phyloP scores from a whole-genome alignment of 2,329 filamentous ascomycete genomes.

The Fusarium sp. region DNA sequence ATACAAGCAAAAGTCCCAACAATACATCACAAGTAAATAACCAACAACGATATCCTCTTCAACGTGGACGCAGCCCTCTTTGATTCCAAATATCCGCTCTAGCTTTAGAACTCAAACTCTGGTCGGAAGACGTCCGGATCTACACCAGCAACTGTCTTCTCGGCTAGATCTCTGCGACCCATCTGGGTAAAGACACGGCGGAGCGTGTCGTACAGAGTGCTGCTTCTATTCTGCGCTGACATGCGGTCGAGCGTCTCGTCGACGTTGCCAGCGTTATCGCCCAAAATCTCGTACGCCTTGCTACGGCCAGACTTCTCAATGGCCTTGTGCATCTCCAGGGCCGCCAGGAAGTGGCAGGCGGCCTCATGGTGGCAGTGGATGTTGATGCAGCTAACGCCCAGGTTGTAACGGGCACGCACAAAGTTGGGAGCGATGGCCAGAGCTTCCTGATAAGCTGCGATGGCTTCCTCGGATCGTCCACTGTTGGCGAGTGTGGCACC shows the following conservation, averaged over 20 bases:
- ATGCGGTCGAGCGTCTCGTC: conserved; percentile 86
- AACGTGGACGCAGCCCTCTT: conserved; percentile 1
- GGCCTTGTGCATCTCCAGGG: conserved; percentile 93
- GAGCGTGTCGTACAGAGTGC: conserved; percentile 95
- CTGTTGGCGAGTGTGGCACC: conserved; percentile 96
- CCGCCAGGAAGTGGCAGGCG: conserved; percentile 90
- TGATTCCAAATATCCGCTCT: conserved; percentile 1
- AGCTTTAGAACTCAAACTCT: conserved; percentile 82
- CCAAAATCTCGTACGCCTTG: conserved; percentile 85
- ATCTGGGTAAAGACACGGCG: conserved; percentile 96
- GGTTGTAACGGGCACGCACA: conserved; percentile 94
- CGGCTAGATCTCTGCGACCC: conserved; percentile 87
- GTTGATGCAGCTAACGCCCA: conserved; percentile 97
- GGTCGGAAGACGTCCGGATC: conserved; percentile 89
- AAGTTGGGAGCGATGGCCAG: conserved; percentile 94
- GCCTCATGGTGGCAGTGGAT: conserved; percentile 95
- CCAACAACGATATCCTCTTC: neutral
- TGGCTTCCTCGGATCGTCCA: conserved; percentile 93
- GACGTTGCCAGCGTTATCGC: conserved; percentile 56
- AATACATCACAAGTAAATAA: neutral
- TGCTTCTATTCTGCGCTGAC: conserved; percentile 95
- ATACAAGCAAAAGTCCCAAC: neutral
- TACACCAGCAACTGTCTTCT: conserved; percentile 88
- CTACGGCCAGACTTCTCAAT: conserved; percentile 87
- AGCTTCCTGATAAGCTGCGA: conserved; percentile 94